Base-by-base conservation (phyloP, 2,329 filamentous ascomycete genomes). In the Sporothrix schenckii region DNA sequence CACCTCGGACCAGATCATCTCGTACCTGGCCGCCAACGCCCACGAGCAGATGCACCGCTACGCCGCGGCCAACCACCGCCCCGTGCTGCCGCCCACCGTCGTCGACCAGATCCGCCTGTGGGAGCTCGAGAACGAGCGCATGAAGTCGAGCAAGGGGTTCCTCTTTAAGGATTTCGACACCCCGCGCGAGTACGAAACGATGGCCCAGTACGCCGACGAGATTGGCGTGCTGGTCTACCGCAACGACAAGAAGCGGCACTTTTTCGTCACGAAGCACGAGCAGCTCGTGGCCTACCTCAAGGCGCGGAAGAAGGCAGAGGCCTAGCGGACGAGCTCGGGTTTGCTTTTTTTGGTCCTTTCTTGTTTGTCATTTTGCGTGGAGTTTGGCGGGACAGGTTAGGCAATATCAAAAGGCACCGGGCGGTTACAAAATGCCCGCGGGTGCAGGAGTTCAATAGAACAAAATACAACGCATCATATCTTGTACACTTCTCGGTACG, bases 81-180 rank as follows among this genome's bases (percentile, higher is more conserved):
- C 94, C 1, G 88, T 97, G 19, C 86, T 99, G 1, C 95, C 96
- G 0, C 94, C 95, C 0, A 98, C 96, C 0, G 95, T 99, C 19
- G 92, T 97, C 73, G 95, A 99, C 80, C 95, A 99, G 83, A 97
- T 99, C 76, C 87, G 94, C 2, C 87, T 99, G 24, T 99, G 95
- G 95, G 94, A 99, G 82, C 89, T 98, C 68, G 95, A 99, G 80
- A 93, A 94, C 74, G 95, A 99, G 82, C 88, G 95, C 66, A 96
- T 99, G 87, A 92, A 91, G 79, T 89, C 92, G 1, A 93, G 89
- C 5, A 83, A 86, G 0, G 95, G 95, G 0, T 98, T 93, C 78
- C 79, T 98, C 39, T 97, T 99, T 83, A 91, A 91, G 77, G 94
- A 98, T 73, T 97, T 98, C 77, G 88, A 89, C 56, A 89, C 85